Conservation (phyloP, 2,329 filamentous ascomycete genomes). For the Fusarium sp. region DNA sequence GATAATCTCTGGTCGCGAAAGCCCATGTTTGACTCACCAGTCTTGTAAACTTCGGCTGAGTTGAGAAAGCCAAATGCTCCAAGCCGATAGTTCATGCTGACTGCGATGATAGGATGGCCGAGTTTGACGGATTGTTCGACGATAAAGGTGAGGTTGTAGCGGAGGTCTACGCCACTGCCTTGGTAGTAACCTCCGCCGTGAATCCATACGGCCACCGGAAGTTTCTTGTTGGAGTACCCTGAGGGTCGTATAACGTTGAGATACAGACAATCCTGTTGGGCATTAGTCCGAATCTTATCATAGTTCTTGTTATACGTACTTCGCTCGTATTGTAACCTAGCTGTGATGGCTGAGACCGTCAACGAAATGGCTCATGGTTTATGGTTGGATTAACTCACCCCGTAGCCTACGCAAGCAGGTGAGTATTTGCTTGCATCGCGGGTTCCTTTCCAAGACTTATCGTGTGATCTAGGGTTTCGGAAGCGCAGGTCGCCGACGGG, state of each 20-base stretch:
- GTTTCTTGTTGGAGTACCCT: slow-evolving; percentile 18
- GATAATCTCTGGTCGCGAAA: slow-evolving; percentile 60
- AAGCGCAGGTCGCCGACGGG: slow-evolving; percentile 64
- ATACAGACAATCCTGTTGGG: slow-evolving; percentile 27
- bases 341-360: not conserved
- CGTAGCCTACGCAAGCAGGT: slow-evolving; percentile 21
- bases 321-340: not conserved
- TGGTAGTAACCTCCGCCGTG: slow-evolving; percentile 52
- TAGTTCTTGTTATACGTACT: not conserved
- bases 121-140: slow-evolving; percentile 56
- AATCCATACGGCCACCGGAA: slow-evolving; percentile 36
- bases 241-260: slow-evolving; percentile 28
- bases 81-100: slow-evolving; percentile 39
- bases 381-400: not conserved
- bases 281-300: not conserved
- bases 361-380: not conserved
- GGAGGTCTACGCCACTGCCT: slow-evolving; percentile 56
- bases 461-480: slow-evolving; percentile 58
- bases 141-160: slow-evolving; percentile 70
- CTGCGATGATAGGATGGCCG: slow-evolving; percentile 47
- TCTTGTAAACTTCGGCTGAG: slow-evolving; percentile 53
- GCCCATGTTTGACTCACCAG: slow-evolving; percentile 59
- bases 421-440: slow-evolving; percentile 53
- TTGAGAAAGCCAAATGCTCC: slow-evolving; percentile 59
- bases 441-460: slow-evolving; percentile 54